These are phyloP conservation scores for Citrus hindsii DNA, from an alignment of 345 rosid genomes.

Conservation along the genomic window DNA sequence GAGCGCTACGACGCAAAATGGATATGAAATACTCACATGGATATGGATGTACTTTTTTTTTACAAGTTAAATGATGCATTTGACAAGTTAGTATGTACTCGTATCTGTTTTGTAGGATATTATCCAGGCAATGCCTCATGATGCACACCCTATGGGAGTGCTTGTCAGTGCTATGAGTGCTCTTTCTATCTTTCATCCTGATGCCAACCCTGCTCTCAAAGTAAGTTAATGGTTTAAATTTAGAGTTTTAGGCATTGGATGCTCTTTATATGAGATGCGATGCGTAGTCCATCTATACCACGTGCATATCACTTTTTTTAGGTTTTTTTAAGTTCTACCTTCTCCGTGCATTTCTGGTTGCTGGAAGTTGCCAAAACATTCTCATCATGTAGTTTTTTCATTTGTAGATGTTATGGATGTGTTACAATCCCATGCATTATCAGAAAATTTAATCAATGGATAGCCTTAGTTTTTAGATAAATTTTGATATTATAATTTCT, in stretches of 20 bases:
- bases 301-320: background rate
- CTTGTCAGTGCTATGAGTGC: constrained; percentile 97
- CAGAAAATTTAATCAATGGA: background rate
- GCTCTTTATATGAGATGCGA: background rate
- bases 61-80: background rate
- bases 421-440: background rate
- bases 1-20: background rate
- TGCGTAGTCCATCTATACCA: background rate
- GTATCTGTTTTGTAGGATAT: constrained; percentile 62
- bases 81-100: background rate
- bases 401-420: background rate
- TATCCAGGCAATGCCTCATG: constrained; percentile 95
- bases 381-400: background rate
- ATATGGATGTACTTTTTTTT: background rate
- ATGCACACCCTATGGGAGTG: constrained; percentile 99
- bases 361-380: background rate
- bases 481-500: background rate
- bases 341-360: background rate
- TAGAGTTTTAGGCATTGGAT: background rate
- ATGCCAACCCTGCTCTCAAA: constrained; percentile 97
- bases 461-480: background rate
- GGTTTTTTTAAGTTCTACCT: background rate
- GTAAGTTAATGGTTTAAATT: constrained; percentile 41
- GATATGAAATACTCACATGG: background rate
- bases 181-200: constrained; percentile 96